Evolutionary conservation across 2,329 filamentous ascomycete species (phyloP).

Genomic region (Pseudocercospora fijiensis): DNA sequence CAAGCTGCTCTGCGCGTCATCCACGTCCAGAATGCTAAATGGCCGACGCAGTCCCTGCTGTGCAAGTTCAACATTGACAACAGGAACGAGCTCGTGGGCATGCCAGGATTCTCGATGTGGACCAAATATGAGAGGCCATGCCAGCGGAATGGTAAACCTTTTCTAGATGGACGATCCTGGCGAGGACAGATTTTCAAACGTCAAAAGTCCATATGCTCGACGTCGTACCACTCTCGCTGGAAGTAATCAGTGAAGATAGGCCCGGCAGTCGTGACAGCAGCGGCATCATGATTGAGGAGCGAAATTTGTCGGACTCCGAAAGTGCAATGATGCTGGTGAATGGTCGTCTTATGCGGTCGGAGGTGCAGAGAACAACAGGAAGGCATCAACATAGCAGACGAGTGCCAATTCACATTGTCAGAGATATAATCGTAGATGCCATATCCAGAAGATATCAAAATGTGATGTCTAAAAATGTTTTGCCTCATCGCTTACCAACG

Average conservation of each 20-base stretch:
- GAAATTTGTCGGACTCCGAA: slow-evolving; percentile 40
- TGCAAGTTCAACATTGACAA: slow-evolving; percentile 55
- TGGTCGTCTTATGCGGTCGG: neutral
- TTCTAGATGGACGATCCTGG: slow-evolving; percentile 54
- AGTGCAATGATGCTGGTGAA: slow-evolving; percentile 36
- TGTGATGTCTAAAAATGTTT: neutral
- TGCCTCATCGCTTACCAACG: slow-evolving; percentile 1
- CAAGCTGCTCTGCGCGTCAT: slow-evolving; percentile 41
- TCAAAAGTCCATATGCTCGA: slow-evolving; percentile 47
- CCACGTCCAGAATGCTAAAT: slow-evolving; percentile 55
- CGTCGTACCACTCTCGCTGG: slow-evolving; percentile 12
- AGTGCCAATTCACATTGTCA: neutral
- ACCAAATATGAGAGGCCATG: slow-evolving; percentile 50
- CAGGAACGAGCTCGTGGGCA: slow-evolving; percentile 48
- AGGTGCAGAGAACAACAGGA: neutral
- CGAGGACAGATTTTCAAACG: slow-evolving; percentile 48
- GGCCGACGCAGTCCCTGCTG: slow-evolving; percentile 52
- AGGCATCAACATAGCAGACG: slow-evolving; percentile 1
- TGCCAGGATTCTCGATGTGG: slow-evolving; percentile 50
- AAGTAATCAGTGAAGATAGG: slow-evolving; percentile 35
- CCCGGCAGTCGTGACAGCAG: slow-evolving; percentile 36
- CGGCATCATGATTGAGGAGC: slow-evolving; percentile 46
- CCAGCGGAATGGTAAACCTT: slow-evolving; percentile 51
- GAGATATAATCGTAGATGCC: neutral
- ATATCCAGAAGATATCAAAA: neutral